phyloP scores from a whole-genome alignment of 805 yeast species.

The Spathaspora gorwiae region DNA sequence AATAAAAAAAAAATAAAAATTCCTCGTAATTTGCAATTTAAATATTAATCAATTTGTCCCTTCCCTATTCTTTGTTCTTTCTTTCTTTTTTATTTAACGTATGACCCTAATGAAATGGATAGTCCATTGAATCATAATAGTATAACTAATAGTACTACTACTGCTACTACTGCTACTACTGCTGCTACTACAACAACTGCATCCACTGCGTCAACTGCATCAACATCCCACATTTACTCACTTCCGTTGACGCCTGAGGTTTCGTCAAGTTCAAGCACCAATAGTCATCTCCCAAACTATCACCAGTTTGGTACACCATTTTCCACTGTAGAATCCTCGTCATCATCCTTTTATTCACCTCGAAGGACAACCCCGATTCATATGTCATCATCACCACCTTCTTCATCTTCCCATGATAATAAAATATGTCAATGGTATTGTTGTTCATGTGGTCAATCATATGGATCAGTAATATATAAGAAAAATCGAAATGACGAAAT shows the following conservation, averaged over 20 bases:
- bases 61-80: too few species aligned
- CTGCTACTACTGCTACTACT: neutral
- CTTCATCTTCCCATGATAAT: constrained; percentile 9
- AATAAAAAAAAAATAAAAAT: too few species aligned
- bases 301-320: neutral
- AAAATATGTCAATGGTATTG: constrained; percentile 41
- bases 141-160: too few species aligned
- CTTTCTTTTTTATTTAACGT: too few species aligned
- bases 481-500: neutral
- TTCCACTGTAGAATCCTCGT: neutral
- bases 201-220: neutral
- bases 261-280: neutral
- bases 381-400: neutral
- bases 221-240: neutral
- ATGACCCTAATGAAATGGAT: too few species aligned
- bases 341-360: neutral
- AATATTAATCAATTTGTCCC: too few species aligned
- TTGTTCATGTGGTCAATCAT: constrained; percentile 36
- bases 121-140: too few species aligned
- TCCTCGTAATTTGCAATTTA: too few species aligned
- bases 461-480: constrained; percentile 28
- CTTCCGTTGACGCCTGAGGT: too few species aligned
- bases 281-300: constrained; percentile 1
- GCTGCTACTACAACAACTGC: neutral
- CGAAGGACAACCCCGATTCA: neutral